Percentiles rank a stretch among this genome's conserved stretches.
Conservation (phyloP, 108 stramenopile genomes). For the Craspedostauros australis region DNA sequence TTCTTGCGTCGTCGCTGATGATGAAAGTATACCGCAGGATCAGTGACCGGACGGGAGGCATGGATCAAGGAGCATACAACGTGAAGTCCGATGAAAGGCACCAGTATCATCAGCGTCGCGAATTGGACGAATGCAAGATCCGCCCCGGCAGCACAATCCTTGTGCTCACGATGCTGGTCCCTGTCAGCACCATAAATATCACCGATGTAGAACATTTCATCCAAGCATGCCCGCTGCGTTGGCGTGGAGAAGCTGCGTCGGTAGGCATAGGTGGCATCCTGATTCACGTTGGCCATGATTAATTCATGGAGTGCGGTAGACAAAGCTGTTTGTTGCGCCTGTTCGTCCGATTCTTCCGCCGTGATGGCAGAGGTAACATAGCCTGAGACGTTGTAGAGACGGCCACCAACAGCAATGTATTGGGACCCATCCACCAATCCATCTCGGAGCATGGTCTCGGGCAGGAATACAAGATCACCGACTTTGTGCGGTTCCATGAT, state of each 20-base stretch:
- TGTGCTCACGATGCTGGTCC: too few relatives aligned
- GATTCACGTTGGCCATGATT: conserved; percentile 8
- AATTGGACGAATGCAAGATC: conserved; percentile 27
- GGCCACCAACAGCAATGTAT: conserved; percentile 35
- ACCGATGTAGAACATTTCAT: conserved; percentile 42
- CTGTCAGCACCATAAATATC: too few relatives aligned
- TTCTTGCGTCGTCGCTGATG: too few relatives aligned
- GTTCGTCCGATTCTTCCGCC: conserved; percentile 26
- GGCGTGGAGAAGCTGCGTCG: neutral
- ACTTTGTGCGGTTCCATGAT: neutral
- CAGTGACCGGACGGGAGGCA: conserved; percentile 28
- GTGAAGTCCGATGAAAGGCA: too few relatives aligned
- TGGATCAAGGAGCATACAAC: conserved; percentile 32
- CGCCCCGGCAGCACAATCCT: conserved; percentile 33
- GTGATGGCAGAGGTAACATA: conserved; percentile 37
- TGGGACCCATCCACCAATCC: conserved; percentile 39
- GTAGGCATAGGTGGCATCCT: conserved; percentile 30
- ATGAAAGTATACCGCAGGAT: too few relatives aligned
- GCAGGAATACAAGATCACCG: conserved; percentile 12
- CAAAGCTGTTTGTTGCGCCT: conserved; percentile 20
- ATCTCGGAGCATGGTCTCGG: conserved; percentile 35
- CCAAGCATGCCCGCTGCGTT: conserved; percentile 24
- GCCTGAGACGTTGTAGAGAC: conserved; percentile 44
- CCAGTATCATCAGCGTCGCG: too few relatives aligned
- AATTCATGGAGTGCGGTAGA: neutral